Base-by-base conservation (phyloP, 1,284 basidiomycete species). In the Omphalotus olearius region DNA sequence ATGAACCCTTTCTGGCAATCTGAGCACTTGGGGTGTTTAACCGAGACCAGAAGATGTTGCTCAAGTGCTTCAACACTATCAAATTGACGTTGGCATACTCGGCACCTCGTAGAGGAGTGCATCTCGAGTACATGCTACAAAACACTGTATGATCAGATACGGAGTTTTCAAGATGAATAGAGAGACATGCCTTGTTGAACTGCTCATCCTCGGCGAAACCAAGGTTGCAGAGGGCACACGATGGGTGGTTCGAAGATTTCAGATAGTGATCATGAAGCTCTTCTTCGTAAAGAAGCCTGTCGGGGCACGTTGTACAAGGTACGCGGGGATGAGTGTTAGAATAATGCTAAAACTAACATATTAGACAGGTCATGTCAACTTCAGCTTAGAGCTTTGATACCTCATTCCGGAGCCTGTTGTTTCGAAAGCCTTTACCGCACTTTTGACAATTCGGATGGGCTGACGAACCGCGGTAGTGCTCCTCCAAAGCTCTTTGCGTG, bases 391-490 rank as follows among this genome's bases (percentile, higher is more conserved):
- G 26, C 20, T 45, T 16, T 2, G 5, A 23, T 23, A 58, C 61
- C 42, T 55, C 48, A 1, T 47, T 14, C 11, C 37, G 14, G 4
- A 42, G 10, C 1, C 6, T 9, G 3, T 23, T 1, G 39, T 57
- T 47, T 7, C 47, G 33, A 20, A 56, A 62, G 0, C 59, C 59
- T 36, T 64, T 63, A 2, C 68, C 68, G 52, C 73, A 74, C 14
- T 65, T 62, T 3, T 54, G 47, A 51, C 74, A 75, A 37, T 71
- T 74, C 0, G 72, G 72, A 54, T 75, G 74, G 6, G 58, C 58
- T n/a, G 60, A 45, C 4, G 71, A 72, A 0, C 72, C 72, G 16
- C 72, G 61, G 55, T 70, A 74, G 45, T 76, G 74, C 52, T 73
- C 72, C 1, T 72, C 68, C 23, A 74, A 33, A 10, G 35, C 20